Evolutionary conservation across 805 yeast species (phyloP), one percentile per base, ranked within the genome.

Genomic region (Ogataea henricii): DNA sequence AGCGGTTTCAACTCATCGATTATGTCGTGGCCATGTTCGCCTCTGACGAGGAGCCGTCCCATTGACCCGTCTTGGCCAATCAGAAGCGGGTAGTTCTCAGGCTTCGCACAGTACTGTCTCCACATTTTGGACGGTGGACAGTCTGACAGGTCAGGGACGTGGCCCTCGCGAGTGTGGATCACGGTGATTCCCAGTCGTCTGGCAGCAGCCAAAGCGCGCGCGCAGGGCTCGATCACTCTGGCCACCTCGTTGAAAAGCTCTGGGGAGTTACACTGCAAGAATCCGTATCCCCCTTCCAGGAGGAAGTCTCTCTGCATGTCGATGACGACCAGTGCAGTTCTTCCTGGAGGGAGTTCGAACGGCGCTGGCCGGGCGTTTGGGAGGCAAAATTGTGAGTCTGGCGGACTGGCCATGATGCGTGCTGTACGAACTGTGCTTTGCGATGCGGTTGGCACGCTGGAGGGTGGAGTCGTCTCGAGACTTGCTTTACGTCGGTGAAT

Each of bases 241-340:
- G 58, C 48, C 8, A 54, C 54, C 35, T 51, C 44, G 18, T 43
- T 25, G 22, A 54, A 54, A 5, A 40, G 16, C 20, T 32, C 37
- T 8, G 34, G 42, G 2, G 53, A 52, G 17, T 46, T 47, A 39
- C 58, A 54, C 30, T 54, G 58, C 25, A 52, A 32, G 42, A 59
- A 60, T 3, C 59, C 56, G 48, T 65, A 65, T 10, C 69, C 69
- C 3, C 61, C 57, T 21, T 62, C 49, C 48, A 57, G 53, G 5
- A 64, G 58, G 40, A 65, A 65, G 49, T 65, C 69, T 42, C 68
- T 48, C 45, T 65, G 69, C 68, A 65, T 64, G 46, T 65, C 68
- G 26, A 65, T 62, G 44, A 65, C 60, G 22, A 65, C 38, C 20
- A 65, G 47, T 4, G 67, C 69, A 2, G 64, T 54, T 48, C 47